These are phyloP conservation scores for Pichia thaimueangensis DNA, from an alignment of 805 yeast genomes.

Conservation along the genomic window DNA sequence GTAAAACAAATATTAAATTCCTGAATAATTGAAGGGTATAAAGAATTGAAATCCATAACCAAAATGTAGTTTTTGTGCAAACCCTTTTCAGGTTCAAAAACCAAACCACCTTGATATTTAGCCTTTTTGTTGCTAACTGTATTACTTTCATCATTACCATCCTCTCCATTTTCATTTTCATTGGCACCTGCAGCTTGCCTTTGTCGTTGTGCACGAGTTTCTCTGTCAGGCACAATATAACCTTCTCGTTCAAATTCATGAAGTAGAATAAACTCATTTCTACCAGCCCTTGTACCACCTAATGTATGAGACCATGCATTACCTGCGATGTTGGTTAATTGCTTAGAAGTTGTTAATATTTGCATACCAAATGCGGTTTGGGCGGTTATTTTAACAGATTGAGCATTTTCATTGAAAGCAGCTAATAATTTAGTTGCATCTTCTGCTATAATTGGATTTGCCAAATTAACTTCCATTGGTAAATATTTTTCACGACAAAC, in stretches of 20 bases:
- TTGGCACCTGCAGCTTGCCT: constrained; percentile 9
- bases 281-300: constrained; percentile 91
- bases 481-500: constrained; percentile 60
- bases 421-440: constrained; percentile 62
- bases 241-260: constrained; percentile 83
- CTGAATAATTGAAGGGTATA: constrained; percentile 95
- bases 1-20: constrained; percentile 97
- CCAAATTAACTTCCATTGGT: constrained; percentile 68
- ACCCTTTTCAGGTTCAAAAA: constrained; percentile 95
- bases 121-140: constrained; percentile 39
- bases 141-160: constrained; percentile 37
- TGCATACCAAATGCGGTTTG: constrained; percentile 78
- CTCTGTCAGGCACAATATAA: constrained; percentile 76
- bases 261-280: constrained; percentile 86
- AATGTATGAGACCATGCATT: constrained; percentile 95
- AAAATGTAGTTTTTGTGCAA: constrained; percentile 79
- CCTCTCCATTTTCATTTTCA: constrained; percentile 24
- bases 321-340: constrained; percentile 89
- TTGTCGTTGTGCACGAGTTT: constrained; percentile 32
- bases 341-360: constrained; percentile 81
- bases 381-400: constrained; percentile 63
- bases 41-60: constrained; percentile 97
- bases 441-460: constrained; percentile 55
- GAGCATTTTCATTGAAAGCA: constrained; percentile 63
- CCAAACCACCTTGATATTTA: constrained; percentile 50